Percentiles rank a stretch among this genome's conserved stretches.
phyloP scores from a whole-genome alignment of 345 rosid species.

The Syzygium aqueum region DNA sequence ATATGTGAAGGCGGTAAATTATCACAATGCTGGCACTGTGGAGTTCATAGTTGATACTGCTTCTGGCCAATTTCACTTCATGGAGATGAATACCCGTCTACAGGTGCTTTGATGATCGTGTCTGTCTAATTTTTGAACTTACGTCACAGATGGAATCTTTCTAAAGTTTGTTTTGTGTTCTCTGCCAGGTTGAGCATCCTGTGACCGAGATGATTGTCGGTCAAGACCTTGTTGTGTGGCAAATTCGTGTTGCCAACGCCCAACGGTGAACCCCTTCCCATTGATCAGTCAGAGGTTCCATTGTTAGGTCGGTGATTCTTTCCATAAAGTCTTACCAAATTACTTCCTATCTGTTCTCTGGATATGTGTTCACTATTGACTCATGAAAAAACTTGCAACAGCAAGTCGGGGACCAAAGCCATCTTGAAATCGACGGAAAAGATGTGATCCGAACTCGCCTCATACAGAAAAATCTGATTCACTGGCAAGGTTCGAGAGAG shows the following conservation, averaged over 20 bases:
- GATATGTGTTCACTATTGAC: neutral
- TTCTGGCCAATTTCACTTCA: slow-evolving; percentile 74
- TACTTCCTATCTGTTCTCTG: neutral
- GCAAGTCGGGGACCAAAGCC: neutral
- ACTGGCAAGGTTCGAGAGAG: neutral
- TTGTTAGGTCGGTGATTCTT: slow-evolving; percentile 41
- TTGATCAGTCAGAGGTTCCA: slow-evolving; percentile 66
- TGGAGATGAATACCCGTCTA: slow-evolving; percentile 98
- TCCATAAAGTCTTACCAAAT: neutral
- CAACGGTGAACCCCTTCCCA: slow-evolving; percentile 81
- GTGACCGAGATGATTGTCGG: slow-evolving; percentile 97
- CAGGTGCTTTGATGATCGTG: slow-evolving; percentile 41
- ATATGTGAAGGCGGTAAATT: slow-evolving; percentile 81
- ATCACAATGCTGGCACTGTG: slow-evolving; percentile 92
- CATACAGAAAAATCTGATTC: neutral
- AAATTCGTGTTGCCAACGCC: slow-evolving; percentile 92
- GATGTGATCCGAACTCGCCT: neutral
- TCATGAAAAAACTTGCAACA: neutral
- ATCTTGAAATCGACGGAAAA: neutral
- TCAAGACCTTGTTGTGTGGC: slow-evolving; percentile 98
- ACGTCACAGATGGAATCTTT: slow-evolving; percentile 1
- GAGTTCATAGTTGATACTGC: slow-evolving; percentile 85
- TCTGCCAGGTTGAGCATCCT: slow-evolving; percentile 85
- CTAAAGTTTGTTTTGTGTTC: slow-evolving; percentile 3
- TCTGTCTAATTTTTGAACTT: neutral